phyloP scores from a whole-genome alignment of 73 alveolate species.

The Breviolum minutum region DNA sequence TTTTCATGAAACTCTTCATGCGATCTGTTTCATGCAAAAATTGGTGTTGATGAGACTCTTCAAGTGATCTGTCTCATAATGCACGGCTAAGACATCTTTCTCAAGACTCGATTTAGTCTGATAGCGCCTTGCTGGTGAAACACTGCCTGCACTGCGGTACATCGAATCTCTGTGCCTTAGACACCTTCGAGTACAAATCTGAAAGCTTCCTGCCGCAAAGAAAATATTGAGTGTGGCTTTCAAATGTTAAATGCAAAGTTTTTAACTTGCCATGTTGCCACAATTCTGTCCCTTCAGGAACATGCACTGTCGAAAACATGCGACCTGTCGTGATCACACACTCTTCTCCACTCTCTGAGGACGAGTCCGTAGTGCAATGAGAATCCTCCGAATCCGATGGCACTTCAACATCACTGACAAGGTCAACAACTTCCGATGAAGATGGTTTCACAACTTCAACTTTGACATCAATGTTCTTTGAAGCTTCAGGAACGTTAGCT shows the following conservation, averaged over 20 bases:
- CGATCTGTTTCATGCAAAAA: no score
- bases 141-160: not conserved
- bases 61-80: no score
- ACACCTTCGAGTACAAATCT: not conserved
- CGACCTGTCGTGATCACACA: not conserved
- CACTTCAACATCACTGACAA: no score
- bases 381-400: no score
- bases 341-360: not conserved
- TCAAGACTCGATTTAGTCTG: no score
- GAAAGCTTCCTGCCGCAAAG: not conserved
- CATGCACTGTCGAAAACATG: not conserved
- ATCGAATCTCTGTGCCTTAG: not conserved
- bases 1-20: no score
- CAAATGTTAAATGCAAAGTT: not conserved
- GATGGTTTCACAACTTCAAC: no score
- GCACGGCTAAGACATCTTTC: not conserved
- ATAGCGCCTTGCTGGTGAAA: no score
- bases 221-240: not conserved
- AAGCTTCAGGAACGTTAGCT: not conserved
- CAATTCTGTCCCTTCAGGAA: not conserved
- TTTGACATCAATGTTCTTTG: not conserved
- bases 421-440: no score
- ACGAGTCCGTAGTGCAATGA: no score
- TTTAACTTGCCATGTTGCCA: not conserved
- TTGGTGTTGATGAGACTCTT: no score